phyloP scores from a whole-genome alignment of 371 early-diverging fungal species.

The Coemansia sp. region DNA sequence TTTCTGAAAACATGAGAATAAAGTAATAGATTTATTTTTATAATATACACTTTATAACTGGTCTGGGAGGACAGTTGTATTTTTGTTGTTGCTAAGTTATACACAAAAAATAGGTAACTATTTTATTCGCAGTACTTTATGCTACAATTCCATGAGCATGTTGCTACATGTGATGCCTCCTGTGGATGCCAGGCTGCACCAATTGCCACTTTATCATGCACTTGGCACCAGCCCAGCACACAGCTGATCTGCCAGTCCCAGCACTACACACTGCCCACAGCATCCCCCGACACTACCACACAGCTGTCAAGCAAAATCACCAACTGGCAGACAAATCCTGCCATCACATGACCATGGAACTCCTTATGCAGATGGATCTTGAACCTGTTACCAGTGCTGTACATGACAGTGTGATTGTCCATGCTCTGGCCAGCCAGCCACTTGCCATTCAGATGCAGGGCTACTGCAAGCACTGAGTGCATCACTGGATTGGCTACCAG shows the following conservation, averaged over 20 bases:
- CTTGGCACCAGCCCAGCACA: conserved; percentile 80
- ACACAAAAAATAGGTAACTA: background rate
- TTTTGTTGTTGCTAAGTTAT: background rate
- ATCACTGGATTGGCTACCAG: conserved; percentile 95
- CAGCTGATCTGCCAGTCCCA: conserved; percentile 97
- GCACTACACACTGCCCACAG: conserved; percentile 89
- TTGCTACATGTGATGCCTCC: conserved; percentile 88
- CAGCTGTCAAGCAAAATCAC: conserved; percentile 91
- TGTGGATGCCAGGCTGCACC: conserved; percentile 94
- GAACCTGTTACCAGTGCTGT: conserved; percentile 84
- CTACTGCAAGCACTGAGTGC: conserved; percentile 93
- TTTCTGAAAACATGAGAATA: too few relatives aligned
- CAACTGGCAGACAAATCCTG: conserved; percentile 95
- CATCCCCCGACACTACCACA: conserved; percentile 88
- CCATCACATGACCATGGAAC: conserved; percentile 90
- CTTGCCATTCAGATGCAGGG: conserved; percentile 85
- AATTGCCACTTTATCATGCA: conserved; percentile 89
- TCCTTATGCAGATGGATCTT: conserved; percentile 85
- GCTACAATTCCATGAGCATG: conserved; percentile 95
- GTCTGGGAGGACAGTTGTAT: too few relatives aligned
- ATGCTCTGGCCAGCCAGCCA: conserved; percentile 93
- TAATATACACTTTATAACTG: too few relatives aligned
- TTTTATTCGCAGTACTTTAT: conserved; percentile 89
- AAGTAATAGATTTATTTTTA: too few relatives aligned
- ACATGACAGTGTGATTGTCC: conserved; percentile 92